Conservation (phyloP, 352 stramenopile genomes). For the Stramenopiles sp. region DNA sequence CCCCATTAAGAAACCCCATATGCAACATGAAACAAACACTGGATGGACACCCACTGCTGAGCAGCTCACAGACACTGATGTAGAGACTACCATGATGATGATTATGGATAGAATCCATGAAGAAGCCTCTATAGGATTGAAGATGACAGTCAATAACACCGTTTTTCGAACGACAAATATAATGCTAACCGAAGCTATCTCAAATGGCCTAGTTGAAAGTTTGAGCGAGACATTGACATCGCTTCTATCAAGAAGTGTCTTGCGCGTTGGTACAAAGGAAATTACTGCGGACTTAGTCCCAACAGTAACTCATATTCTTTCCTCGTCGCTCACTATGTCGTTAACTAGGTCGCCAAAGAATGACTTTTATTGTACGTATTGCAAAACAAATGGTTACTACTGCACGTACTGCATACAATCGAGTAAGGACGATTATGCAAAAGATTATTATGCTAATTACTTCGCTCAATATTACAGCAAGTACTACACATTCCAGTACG, state of each 20-base stretch:
- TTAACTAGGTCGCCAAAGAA: background rate
- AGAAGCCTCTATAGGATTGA: background rate
- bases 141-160: background rate
- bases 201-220: background rate
- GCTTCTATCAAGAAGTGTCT: background rate
- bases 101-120: background rate
- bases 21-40: background rate
- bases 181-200: background rate
- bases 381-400: background rate
- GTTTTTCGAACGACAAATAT: background rate
- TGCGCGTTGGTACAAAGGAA: background rate
- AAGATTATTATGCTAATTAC: conserved; percentile 10
- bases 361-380: conserved; percentile 3
- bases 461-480: conserved; percentile 6
- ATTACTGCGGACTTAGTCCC: background rate
- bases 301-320: background rate
- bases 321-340: background rate
- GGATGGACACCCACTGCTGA: background rate
- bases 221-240: background rate
- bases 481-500: background rate
- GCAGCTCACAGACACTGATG: background rate
- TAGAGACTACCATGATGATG: background rate
- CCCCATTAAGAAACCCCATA: background rate
- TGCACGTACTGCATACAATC: background rate
- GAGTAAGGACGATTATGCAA: conserved; percentile 5